Evolutionary conservation across 352 stramenopile genomes (phyloP).

Genomic region (Phytophthora capsici): DNA sequence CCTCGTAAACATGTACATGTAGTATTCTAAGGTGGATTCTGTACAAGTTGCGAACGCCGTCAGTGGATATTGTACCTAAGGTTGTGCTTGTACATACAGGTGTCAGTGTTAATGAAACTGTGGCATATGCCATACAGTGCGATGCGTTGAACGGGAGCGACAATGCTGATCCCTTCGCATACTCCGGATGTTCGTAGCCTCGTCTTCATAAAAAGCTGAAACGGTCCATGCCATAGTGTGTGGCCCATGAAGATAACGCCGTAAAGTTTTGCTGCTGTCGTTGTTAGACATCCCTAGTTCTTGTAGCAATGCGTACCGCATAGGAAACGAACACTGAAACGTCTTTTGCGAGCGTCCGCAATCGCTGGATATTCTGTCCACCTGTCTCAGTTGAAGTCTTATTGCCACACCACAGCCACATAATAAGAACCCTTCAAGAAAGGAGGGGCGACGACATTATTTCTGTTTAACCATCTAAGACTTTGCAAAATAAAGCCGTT

Average conservation of each 20-base stretch:
- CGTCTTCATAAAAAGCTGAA: not conserved
- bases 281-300: too few relatives aligned
- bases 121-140: too few relatives aligned
- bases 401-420: conserved; percentile 17
- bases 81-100: too few relatives aligned
- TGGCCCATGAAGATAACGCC: too few relatives aligned
- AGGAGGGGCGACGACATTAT: conserved; percentile 21
- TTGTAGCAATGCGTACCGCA: not conserved
- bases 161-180: not conserved
- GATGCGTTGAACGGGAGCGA: not conserved
- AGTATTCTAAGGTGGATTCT: too few relatives aligned
- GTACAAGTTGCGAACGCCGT: too few relatives aligned
- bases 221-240: too few relatives aligned
- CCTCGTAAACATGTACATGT: not conserved
- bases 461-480: too few relatives aligned
- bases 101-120: too few relatives aligned
- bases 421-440: conserved; percentile 22
- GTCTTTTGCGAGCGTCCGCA: conserved; percentile 13
- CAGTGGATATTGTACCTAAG: too few relatives aligned
- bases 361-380: conserved; percentile 32
- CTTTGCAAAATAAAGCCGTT: not conserved
- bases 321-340: conserved; percentile 22
- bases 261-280: too few relatives aligned
- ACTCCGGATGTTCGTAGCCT: conserved; percentile 9
- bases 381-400: conserved; percentile 21